Evolutionary conservation across 371 early-diverging fungal genomes (phyloP).

Genomic region (Mucor circinelloides): DNA sequence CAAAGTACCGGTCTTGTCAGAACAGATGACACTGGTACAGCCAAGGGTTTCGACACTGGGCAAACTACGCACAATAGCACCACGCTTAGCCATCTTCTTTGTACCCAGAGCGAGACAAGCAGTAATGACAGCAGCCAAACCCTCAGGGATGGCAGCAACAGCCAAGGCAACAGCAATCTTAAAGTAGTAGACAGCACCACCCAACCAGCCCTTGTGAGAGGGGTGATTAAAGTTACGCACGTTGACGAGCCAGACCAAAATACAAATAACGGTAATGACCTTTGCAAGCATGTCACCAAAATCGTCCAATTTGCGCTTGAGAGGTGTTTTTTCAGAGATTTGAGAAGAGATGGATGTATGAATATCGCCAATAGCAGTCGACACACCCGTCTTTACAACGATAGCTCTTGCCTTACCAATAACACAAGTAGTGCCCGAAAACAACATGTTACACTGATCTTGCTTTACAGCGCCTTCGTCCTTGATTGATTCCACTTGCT

Average conservation of each 20-base stretch:
- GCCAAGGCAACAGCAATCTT: constrained; percentile 99
- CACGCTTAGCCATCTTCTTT: constrained; percentile 94
- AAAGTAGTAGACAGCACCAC: constrained; percentile 91
- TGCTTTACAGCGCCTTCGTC: constrained; percentile 87
- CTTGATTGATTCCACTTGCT: constrained; percentile 64
- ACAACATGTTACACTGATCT: constrained; percentile 94
- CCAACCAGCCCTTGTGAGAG: constrained; percentile 87
- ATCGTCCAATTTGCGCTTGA: constrained; percentile 93
- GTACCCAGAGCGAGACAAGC: constrained; percentile 97
- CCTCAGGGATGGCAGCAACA: constrained; percentile 99
- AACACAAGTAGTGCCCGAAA: constrained; percentile 96
- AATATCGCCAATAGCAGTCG: constrained; percentile 94
- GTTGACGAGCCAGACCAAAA: constrained; percentile 97
- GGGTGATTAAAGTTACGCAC: constrained; percentile 94
- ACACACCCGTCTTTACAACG: constrained; percentile 85
- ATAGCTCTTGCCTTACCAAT: constrained; percentile 89
- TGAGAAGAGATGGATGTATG: constrained; percentile 84
- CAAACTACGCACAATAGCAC: constrained; percentile 94
- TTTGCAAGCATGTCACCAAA: constrained; percentile 96
- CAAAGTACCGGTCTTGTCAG: constrained; percentile 98
- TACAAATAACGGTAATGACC: constrained; percentile 92
- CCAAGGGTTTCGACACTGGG: constrained; percentile 97
- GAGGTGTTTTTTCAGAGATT: constrained; percentile 90
- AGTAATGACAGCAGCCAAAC: constrained; percentile 96
- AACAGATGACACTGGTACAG: constrained; percentile 96